These are phyloP conservation scores for Cucumis variabilis DNA, from an alignment of 331 rosid genomes.

Conservation along the genomic window DNA sequence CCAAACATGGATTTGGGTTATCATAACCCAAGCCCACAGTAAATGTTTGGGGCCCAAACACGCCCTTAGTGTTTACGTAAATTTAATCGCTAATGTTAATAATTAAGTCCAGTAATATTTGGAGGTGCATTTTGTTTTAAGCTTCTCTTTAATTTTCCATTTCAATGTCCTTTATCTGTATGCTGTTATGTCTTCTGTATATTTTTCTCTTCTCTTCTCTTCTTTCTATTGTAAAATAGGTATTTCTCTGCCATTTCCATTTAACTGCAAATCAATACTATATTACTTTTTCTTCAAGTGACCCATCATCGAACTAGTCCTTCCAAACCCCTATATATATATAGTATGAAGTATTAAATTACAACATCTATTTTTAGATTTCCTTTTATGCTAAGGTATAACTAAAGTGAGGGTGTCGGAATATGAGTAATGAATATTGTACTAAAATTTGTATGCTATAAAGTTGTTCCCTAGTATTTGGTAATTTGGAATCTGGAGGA, in stretches of 20 bases:
- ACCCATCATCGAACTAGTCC: no score
- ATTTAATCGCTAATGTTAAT: not conserved
- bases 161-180: not conserved
- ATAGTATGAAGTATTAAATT: no score
- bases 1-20: no score
- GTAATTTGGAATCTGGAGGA: not conserved
- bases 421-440: not conserved
- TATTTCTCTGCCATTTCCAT: not conserved
- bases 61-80: constrained; percentile 24
- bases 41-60: no score
- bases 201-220: not conserved
- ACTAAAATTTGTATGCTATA: not conserved
- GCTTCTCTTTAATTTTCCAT: constrained; percentile 14
- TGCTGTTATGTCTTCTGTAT: constrained; percentile 3
- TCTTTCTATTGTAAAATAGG: not conserved
- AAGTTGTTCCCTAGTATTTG: not conserved
- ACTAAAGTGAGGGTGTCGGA: not conserved
- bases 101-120: not conserved
- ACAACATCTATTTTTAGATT: not conserved
- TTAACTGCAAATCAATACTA: not conserved
- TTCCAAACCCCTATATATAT: no score
- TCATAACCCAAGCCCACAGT: no score
- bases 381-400: not conserved
- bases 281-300: no score
- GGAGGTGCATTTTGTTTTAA: constrained; percentile 18